phyloP scores from a whole-genome alignment of 176 grass and related monocot species.

The Oryza nivara region DNA sequence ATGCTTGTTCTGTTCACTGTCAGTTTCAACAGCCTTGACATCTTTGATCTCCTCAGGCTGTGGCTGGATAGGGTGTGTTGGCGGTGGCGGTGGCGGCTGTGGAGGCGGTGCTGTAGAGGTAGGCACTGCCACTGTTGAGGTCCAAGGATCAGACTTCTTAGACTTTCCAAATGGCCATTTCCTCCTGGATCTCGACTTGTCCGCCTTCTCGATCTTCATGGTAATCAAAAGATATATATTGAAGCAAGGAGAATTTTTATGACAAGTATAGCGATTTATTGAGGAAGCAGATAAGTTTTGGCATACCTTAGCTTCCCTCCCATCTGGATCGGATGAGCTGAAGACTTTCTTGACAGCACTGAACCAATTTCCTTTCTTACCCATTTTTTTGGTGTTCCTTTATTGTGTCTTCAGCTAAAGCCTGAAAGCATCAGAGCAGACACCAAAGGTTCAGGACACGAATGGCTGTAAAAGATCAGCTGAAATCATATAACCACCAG shows the following conservation, averaged over 20 bases:
- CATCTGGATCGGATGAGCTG: conserved; percentile 56
- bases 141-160: conserved; percentile 41
- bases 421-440: conserved; percentile 33
- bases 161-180: conserved; percentile 65
- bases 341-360: conserved; percentile 75
- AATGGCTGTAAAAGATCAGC: not conserved
- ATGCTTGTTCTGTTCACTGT: conserved; percentile 70
- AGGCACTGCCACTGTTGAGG: conserved; percentile 38
- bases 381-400: conserved; percentile 45
- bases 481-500: not conserved
- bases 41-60: conserved; percentile 62
- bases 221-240: conserved; percentile 19
- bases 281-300: conserved; percentile 8
- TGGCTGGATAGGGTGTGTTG: conserved; percentile 42
- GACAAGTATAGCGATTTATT: not conserved
- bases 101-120: conserved; percentile 34
- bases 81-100: conserved; percentile 19
- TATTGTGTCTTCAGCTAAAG: conserved; percentile 31
- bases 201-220: conserved; percentile 48
- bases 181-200: conserved; percentile 61
- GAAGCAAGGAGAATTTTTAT: conserved; percentile 10
- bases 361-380: conserved; percentile 82
- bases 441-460: conserved; percentile 35
- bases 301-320: conserved; percentile 68
- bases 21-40: conserved; percentile 52